Evolutionary conservation across 176 grass and related monocot genomes (phyloP).

Genomic region (Oryza nivara): DNA sequence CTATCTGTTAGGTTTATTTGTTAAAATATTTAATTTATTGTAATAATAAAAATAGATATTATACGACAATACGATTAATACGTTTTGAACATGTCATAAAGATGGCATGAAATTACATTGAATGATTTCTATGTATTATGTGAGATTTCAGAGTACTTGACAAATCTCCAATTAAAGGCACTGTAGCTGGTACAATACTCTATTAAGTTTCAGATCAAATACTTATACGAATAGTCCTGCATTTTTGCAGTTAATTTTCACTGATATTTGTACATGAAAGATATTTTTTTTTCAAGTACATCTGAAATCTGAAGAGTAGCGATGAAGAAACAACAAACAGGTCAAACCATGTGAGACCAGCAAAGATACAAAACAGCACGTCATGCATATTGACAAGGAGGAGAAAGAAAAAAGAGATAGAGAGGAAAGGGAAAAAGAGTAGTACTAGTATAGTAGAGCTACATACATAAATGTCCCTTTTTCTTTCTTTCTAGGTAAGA

Average conservation of each 20-base stretch:
- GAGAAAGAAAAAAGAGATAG: neutral
- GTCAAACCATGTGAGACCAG: neutral
- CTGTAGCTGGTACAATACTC: neutral
- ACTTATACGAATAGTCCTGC: neutral
- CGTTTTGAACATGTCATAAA: neutral
- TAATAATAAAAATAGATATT: too few species aligned
- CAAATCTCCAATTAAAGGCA: neutral
- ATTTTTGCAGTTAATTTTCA: neutral
- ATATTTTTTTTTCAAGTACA: neutral
- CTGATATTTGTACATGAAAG: neutral
- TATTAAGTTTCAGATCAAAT: neutral
- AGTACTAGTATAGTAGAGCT: neutral
- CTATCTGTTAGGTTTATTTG: too few species aligned
- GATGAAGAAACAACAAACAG: neutral
- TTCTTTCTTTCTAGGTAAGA: conserved; percentile 32
- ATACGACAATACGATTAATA: neutral
- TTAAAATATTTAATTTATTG: too few species aligned
- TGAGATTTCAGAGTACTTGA: neutral
- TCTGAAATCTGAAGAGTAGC: conserved; percentile 21
- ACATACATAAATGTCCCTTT: conserved; percentile 7
- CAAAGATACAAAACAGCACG: conserved; percentile 12
- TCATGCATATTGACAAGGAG: neutral
- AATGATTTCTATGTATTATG: too few species aligned
- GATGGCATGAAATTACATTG: neutral
- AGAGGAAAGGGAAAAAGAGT: neutral